Base-by-base conservation (phyloP, 768 basidiomycete genomes). In the Lactifluus pinguis region DNA sequence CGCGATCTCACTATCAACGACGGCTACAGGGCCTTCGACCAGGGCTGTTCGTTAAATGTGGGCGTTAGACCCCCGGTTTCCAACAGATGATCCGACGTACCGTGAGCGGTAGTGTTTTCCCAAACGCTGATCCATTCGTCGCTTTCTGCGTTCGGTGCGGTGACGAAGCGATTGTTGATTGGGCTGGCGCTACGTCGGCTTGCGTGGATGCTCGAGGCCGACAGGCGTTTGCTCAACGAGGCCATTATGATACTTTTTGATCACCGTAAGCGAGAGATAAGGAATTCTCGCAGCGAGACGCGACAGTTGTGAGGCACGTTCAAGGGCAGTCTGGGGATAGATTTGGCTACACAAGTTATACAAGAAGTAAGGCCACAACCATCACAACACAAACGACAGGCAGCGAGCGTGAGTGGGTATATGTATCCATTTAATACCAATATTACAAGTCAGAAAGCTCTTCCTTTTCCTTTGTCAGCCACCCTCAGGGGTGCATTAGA, bases 11-110 rank as follows among this genome's bases (percentile, higher is more conserved):
- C 81, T 81, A 57, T 84, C 83, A 10, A 92, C 78, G 30, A 77
- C 74, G 15, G 89, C 80, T 51, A 91, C 78, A 3, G 80, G 81
- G 48, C 79, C 79, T 69, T 89, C 87, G 63, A 89, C 83, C 29
- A 91, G 75, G 68, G 87, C 89, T 90, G 36, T 9, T 30, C 7
- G 13, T 41, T 17, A 6, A 19, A n/a, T 11, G 17, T 9, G 41
- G n/a, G 48, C 25, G 29, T 50, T 32, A 42, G 44, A n/a, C 9
- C 32, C 25, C 25, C 25, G 25, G 25, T 25, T 25, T 25, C 25
- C 42, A 21, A 15, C 45, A 17, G 44, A 34, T 48, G 44, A 34
- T 42, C 29, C 4, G 47, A 65, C 76, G 49, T 58, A 86, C 87
- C 86, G 77, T 78, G 77, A 3, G 84, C 86, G 38, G 76, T 69